Base-by-base conservation (phyloP, 2,329 filamentous ascomycete species). In the Trichoderma atrobrunneum region DNA sequence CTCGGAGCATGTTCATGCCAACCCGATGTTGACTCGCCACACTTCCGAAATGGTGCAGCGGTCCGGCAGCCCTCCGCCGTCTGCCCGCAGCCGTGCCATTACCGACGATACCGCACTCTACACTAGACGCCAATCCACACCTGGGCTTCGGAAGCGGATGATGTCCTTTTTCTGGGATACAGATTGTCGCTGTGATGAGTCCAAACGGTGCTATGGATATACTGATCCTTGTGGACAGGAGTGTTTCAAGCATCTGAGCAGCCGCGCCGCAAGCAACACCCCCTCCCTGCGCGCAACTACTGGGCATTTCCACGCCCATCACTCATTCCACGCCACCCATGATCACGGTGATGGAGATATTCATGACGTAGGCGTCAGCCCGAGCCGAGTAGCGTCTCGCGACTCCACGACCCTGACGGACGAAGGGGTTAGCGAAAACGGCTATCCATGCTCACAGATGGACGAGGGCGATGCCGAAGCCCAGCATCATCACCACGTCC, bases 401-500 rank as follows among this genome's bases (percentile, higher is more conserved):
- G 83, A 84, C 6, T 72, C 80, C 3, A 68, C 82, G 8, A 76
- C 78, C 4, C 75, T 76, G 30, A 73, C 73, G 11, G 75, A 77
- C 6, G 76, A 78, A 5, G 76, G 76, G 59, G 70, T 73, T 8
- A 73, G 75, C 16, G 72, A 74, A 28, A 70, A 76, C 24, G 72
- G 71, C 12, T 72, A 74, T 24, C 78, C 74, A 24, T 79, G 77
- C 68, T 76, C 78, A 5, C 77, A 79, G 32, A 75, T 75, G 63
- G 76, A 79, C 5, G 80, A 82, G 11, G 81, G 80, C 2, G 86
- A 88, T 67, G n/a, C 82, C 6, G 86, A 88, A 73, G 83, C 83
- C 7, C 85, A 85, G 73, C 94, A 98, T 78, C 95, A 99, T 78
- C 95, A 99, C 81, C 96, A 99, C 80, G 95, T 98, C 3, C 93